A percentile compares a stretch with the other conserved stretches of the same genome.
Evolutionary conservation across 106 monocot species (phyloP).

Genomic region (Allium sativum): DNA sequence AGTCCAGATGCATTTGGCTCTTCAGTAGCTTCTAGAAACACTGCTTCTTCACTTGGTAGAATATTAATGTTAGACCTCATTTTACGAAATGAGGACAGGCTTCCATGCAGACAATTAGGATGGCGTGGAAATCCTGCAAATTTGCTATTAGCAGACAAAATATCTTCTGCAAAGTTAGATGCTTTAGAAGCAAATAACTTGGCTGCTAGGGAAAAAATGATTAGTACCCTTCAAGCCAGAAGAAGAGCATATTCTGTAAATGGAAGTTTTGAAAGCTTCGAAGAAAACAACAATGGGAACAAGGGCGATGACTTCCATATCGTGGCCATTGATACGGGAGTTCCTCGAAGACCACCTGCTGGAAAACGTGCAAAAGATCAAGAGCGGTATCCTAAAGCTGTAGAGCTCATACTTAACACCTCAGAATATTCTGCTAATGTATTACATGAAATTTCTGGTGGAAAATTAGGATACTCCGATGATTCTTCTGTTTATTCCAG

Average conservation of each 20-base stretch:
- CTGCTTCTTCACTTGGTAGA: constrained; percentile 57
- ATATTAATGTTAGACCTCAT: constrained; percentile 76
- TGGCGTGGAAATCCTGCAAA: constrained; percentile 97
- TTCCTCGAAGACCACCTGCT: constrained; percentile 80
- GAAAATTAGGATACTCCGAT: constrained; percentile 52
- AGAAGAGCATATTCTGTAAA: constrained; percentile 39
- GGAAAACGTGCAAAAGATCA: constrained; percentile 78
- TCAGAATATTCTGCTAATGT: constrained; percentile 49
- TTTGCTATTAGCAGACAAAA: constrained; percentile 42
- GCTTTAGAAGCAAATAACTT: constrained; percentile 16
- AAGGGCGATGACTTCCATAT: constrained; percentile 30
- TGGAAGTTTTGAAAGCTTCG: constrained; percentile 18
- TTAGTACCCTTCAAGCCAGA: constrained; percentile 27
- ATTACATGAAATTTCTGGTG: constrained; percentile 70
- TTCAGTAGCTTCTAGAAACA: constrained; percentile 32
- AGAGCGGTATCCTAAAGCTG: constrained; percentile 67
- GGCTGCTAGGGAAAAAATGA: constrained; percentile 1
- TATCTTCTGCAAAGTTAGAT: constrained; percentile 18
- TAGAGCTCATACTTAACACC: constrained; percentile 77
- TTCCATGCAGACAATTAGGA: constrained; percentile 67
- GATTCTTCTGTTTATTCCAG: constrained; percentile 21
- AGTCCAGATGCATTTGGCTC: constrained; percentile 52
- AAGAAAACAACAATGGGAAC: constrained; percentile 7
- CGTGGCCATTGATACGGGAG: constrained; percentile 84
- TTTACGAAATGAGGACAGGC: constrained; percentile 89